phyloP scores from a whole-genome alignment of 129 eudicot species.

The Deinandra increscens region DNA sequence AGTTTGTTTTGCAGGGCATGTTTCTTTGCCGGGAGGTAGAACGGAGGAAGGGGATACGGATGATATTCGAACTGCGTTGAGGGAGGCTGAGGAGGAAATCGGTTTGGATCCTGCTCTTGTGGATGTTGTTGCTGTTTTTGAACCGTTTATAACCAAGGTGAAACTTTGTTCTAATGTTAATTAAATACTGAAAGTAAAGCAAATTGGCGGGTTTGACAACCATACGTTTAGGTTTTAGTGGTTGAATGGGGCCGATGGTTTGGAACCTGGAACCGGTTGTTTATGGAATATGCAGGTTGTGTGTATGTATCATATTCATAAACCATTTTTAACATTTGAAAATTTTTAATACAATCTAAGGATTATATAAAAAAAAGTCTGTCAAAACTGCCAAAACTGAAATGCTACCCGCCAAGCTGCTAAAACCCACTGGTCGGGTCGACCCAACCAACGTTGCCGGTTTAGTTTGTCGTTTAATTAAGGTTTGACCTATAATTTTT shows the following conservation, averaged over 20 bases:
- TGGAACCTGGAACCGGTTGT: neutral
- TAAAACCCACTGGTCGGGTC: neutral
- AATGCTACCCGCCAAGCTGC: neutral
- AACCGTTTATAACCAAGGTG: constrained; percentile 52
- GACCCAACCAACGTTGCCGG: neutral
- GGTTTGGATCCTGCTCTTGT: constrained; percentile 74
- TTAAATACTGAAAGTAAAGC: neutral
- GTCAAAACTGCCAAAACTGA: neutral
- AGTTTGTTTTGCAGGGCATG: constrained; percentile 50
- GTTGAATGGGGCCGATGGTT: neutral
- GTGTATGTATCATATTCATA: neutral
- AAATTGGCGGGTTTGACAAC: neutral
- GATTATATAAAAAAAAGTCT: neutral
- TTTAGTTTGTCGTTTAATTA: neutral
- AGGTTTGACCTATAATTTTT: neutral
- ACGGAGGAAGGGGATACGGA: constrained; percentile 51
- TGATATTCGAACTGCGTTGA: constrained; percentile 57
- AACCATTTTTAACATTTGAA: neutral
- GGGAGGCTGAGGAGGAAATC: constrained; percentile 77
- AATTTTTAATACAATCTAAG: neutral
- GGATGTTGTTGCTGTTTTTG: constrained; percentile 55
- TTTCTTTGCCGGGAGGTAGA: constrained; percentile 75
- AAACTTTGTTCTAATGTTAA: neutral
- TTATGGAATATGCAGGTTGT: neutral
- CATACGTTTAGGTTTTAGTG: neutral